Conservation (phyloP, 2,329 filamentous ascomycete genomes). For the Scedosporium aurantiacum region DNA sequence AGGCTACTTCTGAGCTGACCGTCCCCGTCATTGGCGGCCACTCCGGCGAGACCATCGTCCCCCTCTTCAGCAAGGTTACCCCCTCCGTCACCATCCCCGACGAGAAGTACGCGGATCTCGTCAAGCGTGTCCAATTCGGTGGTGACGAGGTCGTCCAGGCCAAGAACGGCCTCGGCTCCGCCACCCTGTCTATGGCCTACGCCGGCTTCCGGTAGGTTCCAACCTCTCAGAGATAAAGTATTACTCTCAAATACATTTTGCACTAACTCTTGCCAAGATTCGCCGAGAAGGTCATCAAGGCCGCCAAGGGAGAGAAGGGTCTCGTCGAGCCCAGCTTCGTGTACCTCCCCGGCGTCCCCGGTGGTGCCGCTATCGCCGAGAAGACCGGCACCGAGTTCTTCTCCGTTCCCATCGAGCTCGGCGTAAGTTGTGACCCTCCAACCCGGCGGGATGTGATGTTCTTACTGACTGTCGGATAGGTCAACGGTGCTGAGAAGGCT, state of each 20-base stretch:
- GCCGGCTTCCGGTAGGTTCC: conserved; percentile 72
- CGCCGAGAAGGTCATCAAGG: conserved; percentile 87
- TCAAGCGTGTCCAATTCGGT: conserved; percentile 95
- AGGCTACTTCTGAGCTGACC: conserved; percentile 67
- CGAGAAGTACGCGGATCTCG: conserved; percentile 81
- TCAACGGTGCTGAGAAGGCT: conserved; percentile 76
- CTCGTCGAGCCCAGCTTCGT: conserved; percentile 92
- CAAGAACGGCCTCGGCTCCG: conserved; percentile 83
- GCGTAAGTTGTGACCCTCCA: conserved; percentile 49
- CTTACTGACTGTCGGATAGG: conserved; percentile 36
- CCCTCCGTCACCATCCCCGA: conserved; percentile 70
- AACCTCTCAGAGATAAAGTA: not conserved
- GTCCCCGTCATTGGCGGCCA: conserved; percentile 94
- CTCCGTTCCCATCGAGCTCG: conserved; percentile 90
- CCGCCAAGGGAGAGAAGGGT: conserved; percentile 77
- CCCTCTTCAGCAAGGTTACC: conserved; percentile 85
- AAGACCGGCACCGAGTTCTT: conserved; percentile 84
- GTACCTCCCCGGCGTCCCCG: conserved; percentile 82
- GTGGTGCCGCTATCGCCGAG: conserved; percentile 77
- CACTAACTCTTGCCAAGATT: conserved; percentile 44
- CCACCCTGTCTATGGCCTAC: conserved; percentile 89
- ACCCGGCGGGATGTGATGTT: conserved; percentile 3
- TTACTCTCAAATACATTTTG: not conserved
- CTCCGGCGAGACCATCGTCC: conserved; percentile 96
- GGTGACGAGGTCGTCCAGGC: conserved; percentile 95